Evolutionary conservation across 768 basidiomycete species (phyloP).

Genomic region (Hirschioporus abietinus): DNA sequence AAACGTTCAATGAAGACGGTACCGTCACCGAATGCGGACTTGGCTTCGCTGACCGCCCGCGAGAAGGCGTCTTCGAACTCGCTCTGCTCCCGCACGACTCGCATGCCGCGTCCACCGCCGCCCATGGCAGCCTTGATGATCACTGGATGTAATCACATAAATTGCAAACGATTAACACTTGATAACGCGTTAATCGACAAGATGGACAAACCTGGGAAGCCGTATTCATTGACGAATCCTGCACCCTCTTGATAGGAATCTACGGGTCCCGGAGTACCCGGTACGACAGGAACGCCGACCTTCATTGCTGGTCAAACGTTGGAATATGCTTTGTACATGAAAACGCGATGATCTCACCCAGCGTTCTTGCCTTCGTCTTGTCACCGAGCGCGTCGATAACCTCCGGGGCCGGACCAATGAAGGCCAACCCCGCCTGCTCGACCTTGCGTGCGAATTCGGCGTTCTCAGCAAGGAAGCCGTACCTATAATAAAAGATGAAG

Average conservation of each 20-base stretch:
- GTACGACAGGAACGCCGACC: slow-evolving; percentile 92
- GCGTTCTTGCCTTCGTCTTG: slow-evolving; percentile 93
- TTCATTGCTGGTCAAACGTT: slow-evolving; percentile 58
- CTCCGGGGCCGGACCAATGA: slow-evolving; percentile 92
- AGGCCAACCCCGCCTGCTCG: slow-evolving; percentile 94
- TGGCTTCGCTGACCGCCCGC: slow-evolving; percentile 92
- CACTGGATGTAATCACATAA: slow-evolving; percentile 39
- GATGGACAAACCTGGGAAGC: slow-evolving; percentile 72
- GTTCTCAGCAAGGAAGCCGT: slow-evolving; percentile 97
- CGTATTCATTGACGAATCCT: slow-evolving; percentile 90
- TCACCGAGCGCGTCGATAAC: slow-evolving; percentile 97
- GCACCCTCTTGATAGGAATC: slow-evolving; percentile 72
- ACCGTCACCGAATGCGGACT: slow-evolving; percentile 94
- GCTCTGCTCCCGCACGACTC: slow-evolving; percentile 91
- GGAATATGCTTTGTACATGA: slow-evolving; percentile 7
- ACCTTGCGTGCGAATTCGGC: slow-evolving; percentile 96
- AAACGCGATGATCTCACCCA: slow-evolving; percentile 47
- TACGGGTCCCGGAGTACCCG: slow-evolving; percentile 96
- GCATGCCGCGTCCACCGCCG: slow-evolving; percentile 98
- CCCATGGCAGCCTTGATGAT: slow-evolving; percentile 99
- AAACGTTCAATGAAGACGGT: slow-evolving; percentile 99
- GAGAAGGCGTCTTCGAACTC: slow-evolving; percentile 88
- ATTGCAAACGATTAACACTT: slow-evolving; percentile 1
- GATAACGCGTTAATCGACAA: background rate
- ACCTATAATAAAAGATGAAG: slow-evolving; percentile 40